Percentiles rank a stretch among this genome's conserved stretches.
Conservation (phyloP, 441 rosid species). For the Erysimum pusillum region DNA sequence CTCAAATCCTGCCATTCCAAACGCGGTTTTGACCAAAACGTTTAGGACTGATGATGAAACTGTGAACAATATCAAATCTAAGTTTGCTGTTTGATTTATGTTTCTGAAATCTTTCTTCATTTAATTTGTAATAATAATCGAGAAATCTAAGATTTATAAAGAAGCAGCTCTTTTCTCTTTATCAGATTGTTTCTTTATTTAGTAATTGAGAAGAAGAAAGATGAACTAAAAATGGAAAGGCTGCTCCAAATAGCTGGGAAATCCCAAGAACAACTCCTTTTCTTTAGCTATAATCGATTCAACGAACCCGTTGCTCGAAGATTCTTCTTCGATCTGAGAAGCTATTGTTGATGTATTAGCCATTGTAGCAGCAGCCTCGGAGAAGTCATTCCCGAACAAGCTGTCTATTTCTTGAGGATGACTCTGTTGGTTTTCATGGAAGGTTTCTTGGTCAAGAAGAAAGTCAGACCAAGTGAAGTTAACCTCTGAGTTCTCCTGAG, state of each 20-base stretch:
- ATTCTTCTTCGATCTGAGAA: slow-evolving; percentile 44
- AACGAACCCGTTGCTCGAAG: slow-evolving; percentile 60
- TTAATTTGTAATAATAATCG: background rate
- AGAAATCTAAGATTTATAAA: background rate
- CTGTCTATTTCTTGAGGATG: slow-evolving; percentile 47
- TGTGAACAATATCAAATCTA: slow-evolving; percentile 57
- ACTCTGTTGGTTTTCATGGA: slow-evolving; percentile 37
- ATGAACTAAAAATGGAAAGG: slow-evolving; percentile 52
- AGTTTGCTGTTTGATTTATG: background rate
- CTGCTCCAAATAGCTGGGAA: slow-evolving; percentile 66
- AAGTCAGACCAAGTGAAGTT: slow-evolving; percentile 84
- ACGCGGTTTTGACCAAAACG: slow-evolving; percentile 60
- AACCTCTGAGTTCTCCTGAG: slow-evolving; percentile 50
- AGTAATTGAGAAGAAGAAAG: slow-evolving; percentile 13
- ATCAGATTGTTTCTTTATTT: slow-evolving; percentile 39
- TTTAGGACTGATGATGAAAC: slow-evolving; percentile 55
- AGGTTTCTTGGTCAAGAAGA: slow-evolving; percentile 64
- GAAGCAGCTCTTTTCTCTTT: slow-evolving; percentile 19
- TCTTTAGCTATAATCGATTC: slow-evolving; percentile 72
- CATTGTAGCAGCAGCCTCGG: slow-evolving; percentile 37
- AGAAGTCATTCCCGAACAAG: slow-evolving; percentile 44
- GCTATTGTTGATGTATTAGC: slow-evolving; percentile 16
- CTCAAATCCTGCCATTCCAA: slow-evolving; percentile 64
- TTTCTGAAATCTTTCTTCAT: background rate
- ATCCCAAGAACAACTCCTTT: slow-evolving; percentile 70